A percentile compares a stretch with the other conserved stretches of the same genome.
These are phyloP conservation scores for Trypanosoma boissoni DNA, from an alignment of 208 protist species.

Conservation along the genomic window DNA sequence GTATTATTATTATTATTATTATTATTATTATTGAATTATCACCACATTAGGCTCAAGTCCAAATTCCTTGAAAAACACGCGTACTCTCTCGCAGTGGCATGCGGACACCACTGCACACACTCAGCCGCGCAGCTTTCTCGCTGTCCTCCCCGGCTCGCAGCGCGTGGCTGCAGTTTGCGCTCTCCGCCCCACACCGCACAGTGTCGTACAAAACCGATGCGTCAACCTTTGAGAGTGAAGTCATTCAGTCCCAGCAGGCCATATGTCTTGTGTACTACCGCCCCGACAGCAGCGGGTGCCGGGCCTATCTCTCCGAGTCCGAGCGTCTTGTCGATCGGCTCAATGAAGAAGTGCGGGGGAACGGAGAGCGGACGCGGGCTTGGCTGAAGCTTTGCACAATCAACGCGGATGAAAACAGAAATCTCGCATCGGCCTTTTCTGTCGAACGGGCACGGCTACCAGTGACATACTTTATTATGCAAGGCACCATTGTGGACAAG, in stretches of 20 bases:
- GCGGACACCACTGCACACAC: no score
- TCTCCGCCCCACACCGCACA: slow-evolving; percentile 2
- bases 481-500: slow-evolving; percentile 87
- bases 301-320: slow-evolving; percentile 47
- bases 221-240: slow-evolving; percentile 72
- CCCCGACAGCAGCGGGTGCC: slow-evolving; percentile 56
- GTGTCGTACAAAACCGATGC: slow-evolving; percentile 52
- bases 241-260: slow-evolving; percentile 86
- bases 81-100: not conserved
- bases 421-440: slow-evolving; percentile 83
- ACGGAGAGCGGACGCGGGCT: not conserved
- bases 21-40: no score
- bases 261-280: slow-evolving; percentile 85
- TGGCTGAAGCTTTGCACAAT: slow-evolving; percentile 87
- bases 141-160: no score
- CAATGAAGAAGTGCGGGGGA: slow-evolving; percentile 44
- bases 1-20: slow-evolving; percentile 7
- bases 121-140: no score
- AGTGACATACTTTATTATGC: slow-evolving; percentile 88
- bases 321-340: slow-evolving; percentile 72
- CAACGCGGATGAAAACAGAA: slow-evolving; percentile 86
- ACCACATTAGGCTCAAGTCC: no score
- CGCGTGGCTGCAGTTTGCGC: no score
- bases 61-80: not conserved
- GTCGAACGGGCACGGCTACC: slow-evolving; percentile 83